A percentile compares a stretch with the other conserved stretches of the same genome.
phyloP scores from a whole-genome alignment of 1,139 yeast species.

The Magnusiomyces clavatus region DNA sequence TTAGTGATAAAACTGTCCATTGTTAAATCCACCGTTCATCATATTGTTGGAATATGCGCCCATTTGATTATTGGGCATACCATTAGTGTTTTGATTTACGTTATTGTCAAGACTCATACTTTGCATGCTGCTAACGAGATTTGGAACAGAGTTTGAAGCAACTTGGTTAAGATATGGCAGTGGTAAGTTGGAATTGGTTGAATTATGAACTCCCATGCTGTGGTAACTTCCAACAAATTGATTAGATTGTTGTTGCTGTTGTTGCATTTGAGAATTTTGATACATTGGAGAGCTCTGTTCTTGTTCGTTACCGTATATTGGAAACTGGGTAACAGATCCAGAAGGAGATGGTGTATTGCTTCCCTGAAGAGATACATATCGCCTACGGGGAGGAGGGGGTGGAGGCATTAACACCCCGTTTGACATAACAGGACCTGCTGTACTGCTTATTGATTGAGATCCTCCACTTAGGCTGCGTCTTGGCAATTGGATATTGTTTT shows the following conservation, averaged over 20 bases:
- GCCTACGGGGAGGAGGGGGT: slow-evolving; percentile 8
- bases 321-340: neutral
- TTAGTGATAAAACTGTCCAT: too few species aligned
- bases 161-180: slow-evolving; percentile 6
- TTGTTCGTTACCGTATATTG: neutral
- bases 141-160: slow-evolving; percentile 3
- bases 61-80: too few species aligned
- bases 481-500: neutral
- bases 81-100: too few species aligned
- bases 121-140: slow-evolving; percentile 5
- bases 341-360: neutral
- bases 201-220: slow-evolving; percentile 10
- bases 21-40: too few species aligned
- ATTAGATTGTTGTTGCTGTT: slow-evolving; percentile 6
- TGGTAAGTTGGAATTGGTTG: slow-evolving; percentile 15
- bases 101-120: neutral
- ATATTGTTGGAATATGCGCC: too few species aligned
- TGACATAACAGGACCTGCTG: neutral
- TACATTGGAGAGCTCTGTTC: neutral
- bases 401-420: slow-evolving; percentile 7
- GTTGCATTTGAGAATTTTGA: slow-evolving; percentile 6
- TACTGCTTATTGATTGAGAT: neutral
- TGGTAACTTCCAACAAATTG: slow-evolving; percentile 1
- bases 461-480: neutral
- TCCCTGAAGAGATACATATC: neutral